Evolutionary conservation across 495 filamentous ascomycete genomes (phyloP).

Genomic region (Penicillium alfredii): DNA sequence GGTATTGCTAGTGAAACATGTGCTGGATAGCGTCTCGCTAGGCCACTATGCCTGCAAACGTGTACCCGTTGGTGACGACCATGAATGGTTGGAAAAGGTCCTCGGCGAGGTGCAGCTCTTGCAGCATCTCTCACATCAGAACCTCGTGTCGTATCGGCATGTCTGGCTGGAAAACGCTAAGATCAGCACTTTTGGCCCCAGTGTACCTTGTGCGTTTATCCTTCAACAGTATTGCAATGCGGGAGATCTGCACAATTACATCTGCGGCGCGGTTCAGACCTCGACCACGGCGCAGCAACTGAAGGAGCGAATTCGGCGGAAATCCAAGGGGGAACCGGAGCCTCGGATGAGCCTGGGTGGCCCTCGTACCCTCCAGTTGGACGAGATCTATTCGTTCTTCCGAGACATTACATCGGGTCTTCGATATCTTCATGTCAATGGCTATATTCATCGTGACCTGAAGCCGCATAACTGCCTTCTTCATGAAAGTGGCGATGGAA

Average conservation of each 20-base stretch:
- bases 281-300: conserved; percentile 68
- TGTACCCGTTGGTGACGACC: conserved; percentile 91
- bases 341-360: conserved; percentile 40
- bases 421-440: conserved; percentile 83
- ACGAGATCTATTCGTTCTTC: conserved; percentile 96
- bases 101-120: conserved; percentile 88
- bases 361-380: conserved; percentile 67
- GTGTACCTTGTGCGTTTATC: conserved; percentile 92
- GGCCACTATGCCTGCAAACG: conserved; percentile 95
- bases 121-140: conserved; percentile 85
- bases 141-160: conserved; percentile 94
- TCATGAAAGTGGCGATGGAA: conserved; percentile 61
- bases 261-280: conserved; percentile 59
- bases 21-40: conserved; percentile 79
- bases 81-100: conserved; percentile 92
- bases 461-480: conserved; percentile 97
- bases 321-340: conserved; percentile 59
- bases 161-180: conserved; percentile 93
- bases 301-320: conserved; percentile 78
- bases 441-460: conserved; percentile 92
- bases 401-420: conserved; percentile 90
- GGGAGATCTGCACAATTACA: conserved; percentile 84
- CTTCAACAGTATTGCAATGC: conserved; percentile 95
- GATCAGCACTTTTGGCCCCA: conserved; percentile 78
- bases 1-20: conserved; percentile 82